Percentiles rank a stretch among this genome's conserved stretches.
Evolutionary conservation across 495 filamentous ascomycete species (phyloP).

Genomic region (Clavariopsis aquatica): DNA sequence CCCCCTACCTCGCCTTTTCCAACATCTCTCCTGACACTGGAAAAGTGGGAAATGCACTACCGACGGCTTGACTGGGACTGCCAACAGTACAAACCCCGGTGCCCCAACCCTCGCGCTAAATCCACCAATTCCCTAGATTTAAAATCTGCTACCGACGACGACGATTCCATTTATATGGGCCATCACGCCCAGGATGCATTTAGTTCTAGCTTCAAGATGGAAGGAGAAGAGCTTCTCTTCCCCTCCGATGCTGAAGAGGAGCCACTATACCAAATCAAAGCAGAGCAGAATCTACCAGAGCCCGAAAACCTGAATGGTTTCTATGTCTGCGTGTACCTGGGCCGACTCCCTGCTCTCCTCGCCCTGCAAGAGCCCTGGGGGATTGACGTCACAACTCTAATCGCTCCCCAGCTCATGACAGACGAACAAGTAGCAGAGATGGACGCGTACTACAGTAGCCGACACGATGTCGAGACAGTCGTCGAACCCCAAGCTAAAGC

Average conservation of each 20-base stretch:
- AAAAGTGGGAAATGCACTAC: background rate
- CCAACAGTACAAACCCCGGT: background rate
- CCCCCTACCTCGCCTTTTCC: background rate
- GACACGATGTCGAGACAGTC: background rate
- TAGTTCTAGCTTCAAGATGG: too few species aligned
- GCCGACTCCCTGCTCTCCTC: background rate
- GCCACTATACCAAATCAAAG: background rate
- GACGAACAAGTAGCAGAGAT: background rate
- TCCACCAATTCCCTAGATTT: background rate
- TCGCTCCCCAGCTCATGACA: conserved; percentile 3
- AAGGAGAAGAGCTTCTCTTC: too few species aligned
- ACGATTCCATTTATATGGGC: too few species aligned
- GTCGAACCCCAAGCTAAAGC: background rate
- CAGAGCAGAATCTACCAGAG: background rate
- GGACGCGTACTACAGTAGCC: background rate
- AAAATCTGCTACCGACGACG: too few species aligned
- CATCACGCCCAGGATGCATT: too few species aligned
- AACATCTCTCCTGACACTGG: background rate
- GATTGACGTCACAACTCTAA: background rate
- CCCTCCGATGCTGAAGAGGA: background rate
- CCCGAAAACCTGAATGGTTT: background rate
- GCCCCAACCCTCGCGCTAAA: background rate
- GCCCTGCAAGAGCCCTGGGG: background rate
- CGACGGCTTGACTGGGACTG: background rate
- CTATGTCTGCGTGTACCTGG: background rate